phyloP scores from a whole-genome alignment of 306 rosid species.

The Vicia sativa region DNA sequence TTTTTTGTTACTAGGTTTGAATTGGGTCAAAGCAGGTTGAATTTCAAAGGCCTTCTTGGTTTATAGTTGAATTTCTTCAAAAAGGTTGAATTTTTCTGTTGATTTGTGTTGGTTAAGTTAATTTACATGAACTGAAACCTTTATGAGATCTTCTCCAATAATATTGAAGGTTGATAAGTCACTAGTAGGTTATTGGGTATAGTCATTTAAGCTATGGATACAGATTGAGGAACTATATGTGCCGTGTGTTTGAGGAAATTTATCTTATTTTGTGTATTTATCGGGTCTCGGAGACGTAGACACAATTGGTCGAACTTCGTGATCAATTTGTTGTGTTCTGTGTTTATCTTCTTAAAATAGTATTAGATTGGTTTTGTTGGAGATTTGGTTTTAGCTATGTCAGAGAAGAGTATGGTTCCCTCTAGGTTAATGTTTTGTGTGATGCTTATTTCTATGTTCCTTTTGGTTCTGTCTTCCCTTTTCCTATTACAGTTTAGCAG shows the following conservation, averaged over 20 bases:
- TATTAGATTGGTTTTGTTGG: conserved; percentile 17
- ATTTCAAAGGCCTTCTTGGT: conserved; percentile 28
- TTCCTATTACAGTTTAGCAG: conserved; percentile 74
- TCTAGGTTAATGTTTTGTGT: conserved; percentile 67
- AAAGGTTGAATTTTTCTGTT: background rate
- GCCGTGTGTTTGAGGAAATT: conserved; percentile 2
- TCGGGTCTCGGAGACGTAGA: background rate
- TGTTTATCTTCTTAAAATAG: background rate
- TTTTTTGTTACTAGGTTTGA: conserved; percentile 38
- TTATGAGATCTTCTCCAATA: conserved; percentile 35
- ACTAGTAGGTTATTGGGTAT: conserved; percentile 15
- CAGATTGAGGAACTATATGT: conserved; percentile 13
- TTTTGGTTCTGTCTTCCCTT: conserved; percentile 68
- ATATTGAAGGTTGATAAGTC: conserved; percentile 36
- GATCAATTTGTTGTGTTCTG: background rate
- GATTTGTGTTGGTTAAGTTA: too few species aligned
- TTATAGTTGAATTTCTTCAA: too few species aligned
- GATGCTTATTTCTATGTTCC: conserved; percentile 66
- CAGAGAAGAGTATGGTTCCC: conserved; percentile 69
- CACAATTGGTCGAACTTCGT: background rate
- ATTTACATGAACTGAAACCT: background rate
- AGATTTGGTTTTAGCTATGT: conserved; percentile 52
- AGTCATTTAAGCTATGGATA: conserved; percentile 30
- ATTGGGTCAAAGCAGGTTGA: conserved; percentile 36
- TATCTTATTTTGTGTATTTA: background rate